Conservation (phyloP, 139 green algal species). For the Marvania coccoides region DNA sequence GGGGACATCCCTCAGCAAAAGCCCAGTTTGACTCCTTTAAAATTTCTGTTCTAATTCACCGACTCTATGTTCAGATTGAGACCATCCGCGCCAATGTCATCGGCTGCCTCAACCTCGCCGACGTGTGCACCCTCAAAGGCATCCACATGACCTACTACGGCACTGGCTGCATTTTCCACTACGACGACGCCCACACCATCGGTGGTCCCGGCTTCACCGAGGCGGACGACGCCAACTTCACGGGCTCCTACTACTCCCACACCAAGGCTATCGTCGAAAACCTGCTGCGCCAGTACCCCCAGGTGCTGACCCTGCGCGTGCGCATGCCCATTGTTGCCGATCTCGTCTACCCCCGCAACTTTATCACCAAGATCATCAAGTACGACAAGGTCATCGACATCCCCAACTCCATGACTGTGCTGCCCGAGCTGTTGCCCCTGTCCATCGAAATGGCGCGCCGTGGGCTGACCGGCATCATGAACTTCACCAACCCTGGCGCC, state of each 20-base stretch:
- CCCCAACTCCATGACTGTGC: slow-evolving; percentile 96
- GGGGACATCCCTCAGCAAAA: too few relatives aligned
- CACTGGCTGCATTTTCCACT: slow-evolving; percentile 98
- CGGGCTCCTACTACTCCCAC: slow-evolving; percentile 93
- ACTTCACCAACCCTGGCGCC: slow-evolving; percentile 96
- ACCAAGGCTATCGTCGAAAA: slow-evolving; percentile 92
- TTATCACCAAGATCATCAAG: slow-evolving; percentile 99
- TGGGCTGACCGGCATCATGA: slow-evolving; percentile 90
- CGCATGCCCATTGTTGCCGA: slow-evolving; percentile 94
- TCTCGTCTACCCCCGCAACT: slow-evolving; percentile 89
- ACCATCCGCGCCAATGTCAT: slow-evolving; percentile 92
- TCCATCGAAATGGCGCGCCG: slow-evolving; percentile 88
- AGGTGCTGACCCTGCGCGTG: slow-evolving; percentile 88
- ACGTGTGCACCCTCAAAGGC: slow-evolving; percentile 49
- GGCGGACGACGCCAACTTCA: slow-evolving; percentile 92
- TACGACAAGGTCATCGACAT: slow-evolving; percentile 79
- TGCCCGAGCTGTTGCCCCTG: slow-evolving; percentile 89
- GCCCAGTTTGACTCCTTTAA: too few relatives aligned
- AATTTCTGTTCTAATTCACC: neutral
- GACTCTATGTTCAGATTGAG: slow-evolving; percentile 57
- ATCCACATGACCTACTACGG: slow-evolving; percentile 95
- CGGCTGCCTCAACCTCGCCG: slow-evolving; percentile 87
- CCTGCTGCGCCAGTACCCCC: slow-evolving; percentile 81
- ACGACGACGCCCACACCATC: slow-evolving; percentile 81
- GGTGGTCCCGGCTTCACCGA: slow-evolving; percentile 86